These are phyloP conservation scores for Elongisporangium anandrum DNA, from an alignment of 352 stramenopile species.

Conservation along the genomic window DNA sequence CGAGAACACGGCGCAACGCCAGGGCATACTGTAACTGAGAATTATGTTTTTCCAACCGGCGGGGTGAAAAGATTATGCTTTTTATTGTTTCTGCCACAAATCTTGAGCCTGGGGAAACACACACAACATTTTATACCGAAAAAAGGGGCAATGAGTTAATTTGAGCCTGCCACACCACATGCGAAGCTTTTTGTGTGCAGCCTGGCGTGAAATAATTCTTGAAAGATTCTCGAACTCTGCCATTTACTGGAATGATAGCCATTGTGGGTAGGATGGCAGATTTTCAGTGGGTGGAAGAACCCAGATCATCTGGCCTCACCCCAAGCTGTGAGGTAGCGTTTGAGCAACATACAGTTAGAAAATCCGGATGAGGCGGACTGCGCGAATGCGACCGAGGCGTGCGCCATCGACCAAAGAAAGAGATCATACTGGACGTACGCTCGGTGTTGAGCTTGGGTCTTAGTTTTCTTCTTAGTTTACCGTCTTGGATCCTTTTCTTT, in stretches of 20 bases:
- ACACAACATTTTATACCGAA: not conserved
- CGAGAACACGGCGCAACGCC: not conserved
- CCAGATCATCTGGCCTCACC: not conserved
- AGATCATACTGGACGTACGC: not conserved
- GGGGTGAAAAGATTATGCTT: not conserved
- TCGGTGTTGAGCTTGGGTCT: not conserved
- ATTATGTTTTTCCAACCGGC: not conserved
- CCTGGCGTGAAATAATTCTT: not conserved
- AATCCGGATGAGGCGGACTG: not conserved
- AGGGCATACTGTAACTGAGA: not conserved
- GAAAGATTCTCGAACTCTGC: not conserved
- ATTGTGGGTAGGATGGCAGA: not conserved
- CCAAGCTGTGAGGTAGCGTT: not conserved
- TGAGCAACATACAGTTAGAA: not conserved
- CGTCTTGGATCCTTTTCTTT: not conserved
- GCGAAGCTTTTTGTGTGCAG: not conserved
- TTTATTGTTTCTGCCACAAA: not conserved
- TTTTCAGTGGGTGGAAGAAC: not conserved
- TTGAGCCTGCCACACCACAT: not conserved
- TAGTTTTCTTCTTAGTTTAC: not conserved
- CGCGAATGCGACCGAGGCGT: not conserved
- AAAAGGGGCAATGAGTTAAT: not conserved
- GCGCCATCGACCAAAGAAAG: not conserved
- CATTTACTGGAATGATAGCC: not conserved
- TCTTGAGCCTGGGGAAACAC: not conserved